Evolutionary conservation across 2,329 filamentous ascomycete species (phyloP), one percentile per base, ranked within the genome.

Genomic region (Hirsutella thompsonii): DNA sequence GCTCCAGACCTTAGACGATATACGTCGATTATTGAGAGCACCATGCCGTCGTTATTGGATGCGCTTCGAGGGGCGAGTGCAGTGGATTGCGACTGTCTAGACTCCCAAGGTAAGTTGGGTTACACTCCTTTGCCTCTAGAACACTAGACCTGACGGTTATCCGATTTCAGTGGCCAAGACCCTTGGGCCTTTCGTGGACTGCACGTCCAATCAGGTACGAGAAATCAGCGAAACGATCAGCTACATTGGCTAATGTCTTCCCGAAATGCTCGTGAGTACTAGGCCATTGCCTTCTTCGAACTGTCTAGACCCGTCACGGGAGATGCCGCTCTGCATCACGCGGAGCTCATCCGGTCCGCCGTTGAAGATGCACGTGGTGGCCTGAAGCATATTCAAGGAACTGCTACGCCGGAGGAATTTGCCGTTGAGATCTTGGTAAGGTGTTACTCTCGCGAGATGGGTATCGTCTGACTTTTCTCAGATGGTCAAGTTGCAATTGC

Each of bases 401-500:
- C 2, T 18, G 14, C 18, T 4, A 16, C 32, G 4, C 8, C 18
- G 32, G 32, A 33, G 32, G 29, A 8, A 16, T 14, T 33, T 18
- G n/a, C 10, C 41, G 5, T 39, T 56, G 8, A 44, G 47, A 3
- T 52, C 2, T 52, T 28, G 8, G 44, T 8, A 0, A 14, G 32
- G n/a, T n/a, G n/a, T n/a, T n/a, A n/a, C n/a, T n/a, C n/a, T n/a
- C n/a, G n/a, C n/a, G n/a, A n/a, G n/a, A n/a, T n/a, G n/a, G n/a
- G n/a, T n/a, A n/a, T n/a, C n/a, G n/a, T n/a, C n/a, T n/a, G 11
- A 26, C 23, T 26, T 26, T n/a, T 16, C 11, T 20, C 11, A 75
- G 71, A 76, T 74, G 65, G 64, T 76, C 11, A 69, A 65, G 47
- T 55, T 80, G 18, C 68, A 72, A 20, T 54, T 76, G 2, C 57